Base-by-base conservation (phyloP, 1,284 basidiomycete genomes). In the Melampsora americana region DNA sequence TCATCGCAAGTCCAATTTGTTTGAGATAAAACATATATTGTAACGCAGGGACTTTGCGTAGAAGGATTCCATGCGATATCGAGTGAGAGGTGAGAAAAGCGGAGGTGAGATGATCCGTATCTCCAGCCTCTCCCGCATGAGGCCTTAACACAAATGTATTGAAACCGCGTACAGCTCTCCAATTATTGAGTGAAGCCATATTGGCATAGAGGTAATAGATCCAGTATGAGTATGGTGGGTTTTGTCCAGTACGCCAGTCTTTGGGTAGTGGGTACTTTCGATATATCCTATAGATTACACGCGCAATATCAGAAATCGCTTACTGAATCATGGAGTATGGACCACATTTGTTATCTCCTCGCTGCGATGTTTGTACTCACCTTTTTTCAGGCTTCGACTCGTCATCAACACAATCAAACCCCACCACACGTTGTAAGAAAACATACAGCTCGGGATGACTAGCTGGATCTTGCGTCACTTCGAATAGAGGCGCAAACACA, bases 91-190 rank as follows among this genome's bases (percentile, higher is more conserved):
- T 94, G 32, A 99, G 87, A 87, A 93, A 99, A 1, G 95, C 92
- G 0, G 95, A 92, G 0, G 95, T 93, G 26, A 99, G 87, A 83
- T 99, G 96, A 83, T 99, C 95, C 0, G 96, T 93, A 82, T 99
- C 96, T 56, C 96, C 96, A 0, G 96, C 96, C 85, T 99, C 96
- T 72, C 96, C 96, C 32, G 92, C 92, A 83, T 99, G 96, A 0
- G 96, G 96, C 56, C 96, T 90, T 77, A 99, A 88, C 50, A 98
- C 95, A 82, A 99, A 95, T 0, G 95, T 99, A 95, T 93, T 97
- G 85, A 99, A 99, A 5, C 94, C 93, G 53, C 95, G 86, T 26
- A 86, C 84, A 76, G 87, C 87, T 59, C 96, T 87, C 94, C 94
- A 99, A 73, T 92, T 89, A 83, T 99, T 99, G 77, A 99, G 85